Percentiles rank a stretch among this genome's conserved stretches.
These are phyloP conservation scores for Pestalotiopsis sp. DNA, from an alignment of 2,329 filamentous ascomycete species.

Conservation along the genomic window DNA sequence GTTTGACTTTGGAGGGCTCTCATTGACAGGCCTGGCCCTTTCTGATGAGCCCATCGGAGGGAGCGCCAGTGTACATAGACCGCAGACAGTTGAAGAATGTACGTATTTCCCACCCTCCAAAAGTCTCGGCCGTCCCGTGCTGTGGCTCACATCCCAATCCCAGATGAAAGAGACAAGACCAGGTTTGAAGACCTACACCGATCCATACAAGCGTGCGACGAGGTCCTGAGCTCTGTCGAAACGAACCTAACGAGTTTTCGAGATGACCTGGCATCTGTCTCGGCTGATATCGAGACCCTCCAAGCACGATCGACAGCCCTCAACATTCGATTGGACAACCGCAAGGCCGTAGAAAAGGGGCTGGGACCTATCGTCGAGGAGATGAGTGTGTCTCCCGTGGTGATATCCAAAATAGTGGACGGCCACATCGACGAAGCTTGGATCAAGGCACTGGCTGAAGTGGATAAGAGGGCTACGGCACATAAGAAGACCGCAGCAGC, in stretches of 20 bases:
- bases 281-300: slow-evolving; percentile 90
- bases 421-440: slow-evolving; percentile 89
- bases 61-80: slow-evolving; percentile 41
- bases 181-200: slow-evolving; percentile 89
- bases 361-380: slow-evolving; percentile 90
- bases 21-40: slow-evolving; percentile 70
- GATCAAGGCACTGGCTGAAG: slow-evolving; percentile 78
- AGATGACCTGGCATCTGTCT: slow-evolving; percentile 87
- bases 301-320: slow-evolving; percentile 84
- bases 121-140: not conserved
- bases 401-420: slow-evolving; percentile 84
- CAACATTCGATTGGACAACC: slow-evolving; percentile 84
- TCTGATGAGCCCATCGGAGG: slow-evolving; percentile 28
- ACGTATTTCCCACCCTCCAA: slow-evolving; percentile 37
- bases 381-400: slow-evolving; percentile 80
- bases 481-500: slow-evolving; percentile 70
- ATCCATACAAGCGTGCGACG: slow-evolving; percentile 88
- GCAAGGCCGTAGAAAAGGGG: slow-evolving; percentile 85
- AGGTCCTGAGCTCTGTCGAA: slow-evolving; percentile 91
- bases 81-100: slow-evolving; percentile 75
- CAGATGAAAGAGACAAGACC: slow-evolving; percentile 77
- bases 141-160: slow-evolving; percentile 13
- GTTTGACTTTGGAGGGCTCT: slow-evolving; percentile 78
- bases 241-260: slow-evolving; percentile 90
- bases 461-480: slow-evolving; percentile 71